Conservation (phyloP, 805 yeast species). For the Sugiyamaella chiloensis region DNA sequence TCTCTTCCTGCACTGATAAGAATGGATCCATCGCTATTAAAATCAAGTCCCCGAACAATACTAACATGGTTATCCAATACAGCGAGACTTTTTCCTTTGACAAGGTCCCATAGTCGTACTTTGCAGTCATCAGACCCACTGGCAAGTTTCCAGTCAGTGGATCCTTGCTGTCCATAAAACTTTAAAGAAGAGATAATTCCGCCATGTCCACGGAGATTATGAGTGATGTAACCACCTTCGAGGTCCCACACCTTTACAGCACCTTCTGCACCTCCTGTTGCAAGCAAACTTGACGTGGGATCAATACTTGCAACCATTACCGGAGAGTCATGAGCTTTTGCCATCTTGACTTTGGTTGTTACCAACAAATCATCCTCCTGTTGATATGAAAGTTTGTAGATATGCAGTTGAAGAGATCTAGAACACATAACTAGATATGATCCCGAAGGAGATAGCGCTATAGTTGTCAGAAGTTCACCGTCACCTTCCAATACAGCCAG, state of each 20-base stretch:
- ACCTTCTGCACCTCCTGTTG: conserved; percentile 96
- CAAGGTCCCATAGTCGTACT: conserved; percentile 61
- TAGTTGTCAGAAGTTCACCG: conserved; percentile 72
- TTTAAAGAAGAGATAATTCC: conserved; percentile 74
- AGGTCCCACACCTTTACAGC: conserved; percentile 88
- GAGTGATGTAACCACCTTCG: conserved; percentile 83
- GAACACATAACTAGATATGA: conserved; percentile 66
- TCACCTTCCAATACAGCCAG: conserved; percentile 75
- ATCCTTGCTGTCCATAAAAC: conserved; percentile 70
- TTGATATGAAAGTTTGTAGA: conserved; percentile 54
- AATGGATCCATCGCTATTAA: conserved; percentile 49
- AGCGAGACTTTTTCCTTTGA: conserved; percentile 63
- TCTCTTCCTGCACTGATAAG: conserved; percentile 89
- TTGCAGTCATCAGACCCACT: conserved; percentile 62
- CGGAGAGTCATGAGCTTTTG: conserved; percentile 60
- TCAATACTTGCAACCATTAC: conserved; percentile 76
- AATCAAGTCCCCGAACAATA: conserved; percentile 83
- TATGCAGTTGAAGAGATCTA: conserved; percentile 75
- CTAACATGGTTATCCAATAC: conserved; percentile 70
- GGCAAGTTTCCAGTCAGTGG: conserved; percentile 69
- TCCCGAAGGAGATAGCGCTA: conserved; percentile 77
- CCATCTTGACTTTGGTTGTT: conserved; percentile 20
- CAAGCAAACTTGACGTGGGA: conserved; percentile 76
- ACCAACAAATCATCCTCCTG: conserved; percentile 30
- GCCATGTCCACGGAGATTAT: conserved; percentile 90